These are phyloP conservation scores for Aspergillus cristatus DNA, from an alignment of 495 filamentous ascomycete genomes.

Conservation along the genomic window DNA sequence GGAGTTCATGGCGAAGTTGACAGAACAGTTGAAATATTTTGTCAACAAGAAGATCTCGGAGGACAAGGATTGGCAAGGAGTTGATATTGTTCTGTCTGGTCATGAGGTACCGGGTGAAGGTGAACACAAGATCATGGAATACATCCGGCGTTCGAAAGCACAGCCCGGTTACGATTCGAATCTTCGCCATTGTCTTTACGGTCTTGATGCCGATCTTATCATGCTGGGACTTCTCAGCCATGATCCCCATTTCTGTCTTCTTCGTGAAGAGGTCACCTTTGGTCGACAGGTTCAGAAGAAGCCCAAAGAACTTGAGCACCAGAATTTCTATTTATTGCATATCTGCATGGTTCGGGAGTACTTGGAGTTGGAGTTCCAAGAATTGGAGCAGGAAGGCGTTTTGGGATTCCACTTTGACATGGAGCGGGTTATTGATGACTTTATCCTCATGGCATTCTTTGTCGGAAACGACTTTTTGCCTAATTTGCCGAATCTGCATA, in stretches of 20 bases:
- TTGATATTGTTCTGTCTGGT: conserved; percentile 91
- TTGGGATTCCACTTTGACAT: conserved; percentile 80
- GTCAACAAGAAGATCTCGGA: conserved; percentile 98
- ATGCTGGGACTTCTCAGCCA: conserved; percentile 97
- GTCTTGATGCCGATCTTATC: conserved; percentile 94
- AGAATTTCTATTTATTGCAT: conserved; percentile 98
- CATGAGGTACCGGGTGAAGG: conserved; percentile 99
- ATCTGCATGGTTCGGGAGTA: conserved; percentile 96
- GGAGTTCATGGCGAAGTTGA: conserved; percentile 95
- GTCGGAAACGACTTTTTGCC: conserved; percentile 99
- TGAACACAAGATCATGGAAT: conserved; percentile 99
- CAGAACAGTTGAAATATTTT: conserved; percentile 92
- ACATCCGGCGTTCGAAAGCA: conserved; percentile 91
- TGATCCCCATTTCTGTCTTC: conserved; percentile 94
- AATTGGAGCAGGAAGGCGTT: conserved; percentile 67
- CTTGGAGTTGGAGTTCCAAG: conserved; percentile 92
- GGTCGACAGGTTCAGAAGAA: conserved; percentile 77
- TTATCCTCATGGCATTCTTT: conserved; percentile 99
- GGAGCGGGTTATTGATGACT: conserved; percentile 97
- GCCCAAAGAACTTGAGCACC: conserved; percentile 92
- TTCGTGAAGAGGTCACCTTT: conserved; percentile 97
- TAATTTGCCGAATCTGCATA: conserved; percentile 91
- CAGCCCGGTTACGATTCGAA: conserved; percentile 93
- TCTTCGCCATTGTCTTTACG: conserved; percentile 93
- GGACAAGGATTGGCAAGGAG: conserved; percentile 92